Conservation (phyloP, 257 asterid species). For the Asclepias syriaca region DNA sequence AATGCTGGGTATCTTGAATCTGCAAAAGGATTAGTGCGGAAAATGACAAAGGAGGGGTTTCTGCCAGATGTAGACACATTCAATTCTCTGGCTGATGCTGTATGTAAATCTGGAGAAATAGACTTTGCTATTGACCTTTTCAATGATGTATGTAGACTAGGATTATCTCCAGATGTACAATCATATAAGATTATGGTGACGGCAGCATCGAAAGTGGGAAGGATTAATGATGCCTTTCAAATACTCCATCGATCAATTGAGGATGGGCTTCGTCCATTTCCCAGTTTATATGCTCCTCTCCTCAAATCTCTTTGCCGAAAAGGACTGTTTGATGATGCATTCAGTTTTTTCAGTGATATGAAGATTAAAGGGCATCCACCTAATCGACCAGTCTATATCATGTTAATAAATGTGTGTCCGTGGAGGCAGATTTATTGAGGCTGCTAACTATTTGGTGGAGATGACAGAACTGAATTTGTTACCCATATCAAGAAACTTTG, state of each 20-base stretch:
- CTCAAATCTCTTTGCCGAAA: constrained; percentile 61
- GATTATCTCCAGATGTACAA: constrained; percentile 62
- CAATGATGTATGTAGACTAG: constrained; percentile 58
- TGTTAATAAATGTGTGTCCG: constrained; percentile 88
- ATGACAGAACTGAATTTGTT: constrained; percentile 67
- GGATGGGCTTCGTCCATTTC: constrained; percentile 86
- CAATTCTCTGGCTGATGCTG: constrained; percentile 71
- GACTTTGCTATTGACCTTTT: constrained; percentile 69
- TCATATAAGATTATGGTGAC: constrained; percentile 66
- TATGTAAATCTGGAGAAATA: constrained; percentile 62
- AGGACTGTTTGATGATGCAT: constrained; percentile 90
- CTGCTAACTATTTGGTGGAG: constrained; percentile 89
- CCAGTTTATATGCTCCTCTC: constrained; percentile 90
- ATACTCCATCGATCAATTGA: constrained; percentile 71
- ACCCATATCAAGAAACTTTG: constrained; percentile 80
- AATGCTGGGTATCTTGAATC: constrained; percentile 98
- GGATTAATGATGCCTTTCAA: constrained; percentile 68
- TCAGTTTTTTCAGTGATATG: constrained; percentile 87
- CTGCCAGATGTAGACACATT: constrained; percentile 83
- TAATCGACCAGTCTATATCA: constrained; percentile 81
- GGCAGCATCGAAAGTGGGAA: constrained; percentile 67
- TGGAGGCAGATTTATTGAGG: constrained; percentile 88
- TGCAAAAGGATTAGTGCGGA: constrained; percentile 80
- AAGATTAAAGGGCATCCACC: constrained; percentile 94
- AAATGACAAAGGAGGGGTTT: constrained; percentile 84